phyloP scores from a whole-genome alignment of 2,329 filamentous ascomycete genomes.

The Aspergillus brasiliensis region DNA sequence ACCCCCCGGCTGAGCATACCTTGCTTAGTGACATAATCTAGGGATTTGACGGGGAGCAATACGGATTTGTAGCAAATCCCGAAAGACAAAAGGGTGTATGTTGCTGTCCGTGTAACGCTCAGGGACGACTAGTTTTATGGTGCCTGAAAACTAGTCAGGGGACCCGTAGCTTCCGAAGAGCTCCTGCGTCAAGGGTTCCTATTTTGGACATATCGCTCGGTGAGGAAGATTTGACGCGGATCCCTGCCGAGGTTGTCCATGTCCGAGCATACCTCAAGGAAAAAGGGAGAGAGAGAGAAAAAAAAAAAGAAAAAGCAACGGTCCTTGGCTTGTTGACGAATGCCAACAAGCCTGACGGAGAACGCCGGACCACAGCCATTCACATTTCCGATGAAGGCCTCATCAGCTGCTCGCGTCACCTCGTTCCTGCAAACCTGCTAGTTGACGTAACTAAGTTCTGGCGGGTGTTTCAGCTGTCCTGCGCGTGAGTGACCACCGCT shows the following conservation, averaged over 20 bases:
- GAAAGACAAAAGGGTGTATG: neutral
- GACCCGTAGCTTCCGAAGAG: neutral
- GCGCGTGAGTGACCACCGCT: neutral
- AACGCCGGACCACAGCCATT: neutral
- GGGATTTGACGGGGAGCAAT: neutral
- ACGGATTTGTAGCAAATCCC: neutral
- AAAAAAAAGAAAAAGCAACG: constrained; percentile 2
- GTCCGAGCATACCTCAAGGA: neutral
- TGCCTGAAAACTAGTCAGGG: neutral
- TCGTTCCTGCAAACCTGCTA: constrained; percentile 9
- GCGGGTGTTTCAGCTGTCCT: constrained; percentile 11
- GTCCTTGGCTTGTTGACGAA: constrained; percentile 1
- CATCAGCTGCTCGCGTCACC: constrained; percentile 19
- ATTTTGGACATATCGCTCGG: neutral
- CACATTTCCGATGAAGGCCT: constrained; percentile 3
- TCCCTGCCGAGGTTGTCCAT: neutral
- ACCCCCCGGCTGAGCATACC: neutral
- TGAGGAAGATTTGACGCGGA: neutral
- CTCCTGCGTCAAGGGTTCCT: neutral
- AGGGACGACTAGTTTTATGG: neutral
- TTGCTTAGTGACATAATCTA: neutral
- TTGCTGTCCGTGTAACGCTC: neutral
- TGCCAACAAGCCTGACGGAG: neutral
- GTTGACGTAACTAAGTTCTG: constrained; percentile 10
- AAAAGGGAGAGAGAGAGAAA: neutral